phyloP scores from a whole-genome alignment of 164 flowering plant species.

The Stephania yunnanensis region DNA sequence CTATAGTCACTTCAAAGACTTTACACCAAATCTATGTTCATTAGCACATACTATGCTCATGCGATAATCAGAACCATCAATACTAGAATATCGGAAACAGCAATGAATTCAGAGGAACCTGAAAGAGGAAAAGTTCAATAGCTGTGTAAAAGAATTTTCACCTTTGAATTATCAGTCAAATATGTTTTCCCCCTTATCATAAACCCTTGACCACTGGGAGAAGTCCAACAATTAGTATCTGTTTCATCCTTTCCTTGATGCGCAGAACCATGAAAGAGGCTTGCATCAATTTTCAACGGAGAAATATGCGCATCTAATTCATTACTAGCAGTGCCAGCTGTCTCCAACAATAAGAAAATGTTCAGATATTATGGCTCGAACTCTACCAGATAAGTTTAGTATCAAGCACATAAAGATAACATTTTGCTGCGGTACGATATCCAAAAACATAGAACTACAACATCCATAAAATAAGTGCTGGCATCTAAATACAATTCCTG shows the following conservation, averaged over 20 bases:
- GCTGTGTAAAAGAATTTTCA: slow-evolving; percentile 13
- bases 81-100: neutral
- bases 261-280: slow-evolving; percentile 54
- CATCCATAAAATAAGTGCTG: neutral
- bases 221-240: slow-evolving; percentile 76
- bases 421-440: neutral
- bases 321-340: slow-evolving; percentile 38
- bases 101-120: neutral
- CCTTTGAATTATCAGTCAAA: slow-evolving; percentile 75
- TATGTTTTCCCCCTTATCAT: slow-evolving; percentile 89
- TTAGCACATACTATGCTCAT: neutral
- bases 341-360: slow-evolving; percentile 13
- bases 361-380: neutral
- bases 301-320: slow-evolving; percentile 45
- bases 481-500: neutral
- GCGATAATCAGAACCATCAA: neutral
- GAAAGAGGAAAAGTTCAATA: neutral
- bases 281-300: slow-evolving; percentile 43
- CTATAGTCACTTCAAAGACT: neutral
- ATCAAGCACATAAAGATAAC: neutral
- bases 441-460: neutral
- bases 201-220: slow-evolving; percentile 74
- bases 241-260: slow-evolving; percentile 52
- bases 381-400: neutral
- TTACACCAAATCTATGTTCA: neutral